Percentiles rank a stretch among this genome's conserved stretches.
Conservation (phyloP, 1,284 basidiomycete genomes). For the Leccinum fuscescens region DNA sequence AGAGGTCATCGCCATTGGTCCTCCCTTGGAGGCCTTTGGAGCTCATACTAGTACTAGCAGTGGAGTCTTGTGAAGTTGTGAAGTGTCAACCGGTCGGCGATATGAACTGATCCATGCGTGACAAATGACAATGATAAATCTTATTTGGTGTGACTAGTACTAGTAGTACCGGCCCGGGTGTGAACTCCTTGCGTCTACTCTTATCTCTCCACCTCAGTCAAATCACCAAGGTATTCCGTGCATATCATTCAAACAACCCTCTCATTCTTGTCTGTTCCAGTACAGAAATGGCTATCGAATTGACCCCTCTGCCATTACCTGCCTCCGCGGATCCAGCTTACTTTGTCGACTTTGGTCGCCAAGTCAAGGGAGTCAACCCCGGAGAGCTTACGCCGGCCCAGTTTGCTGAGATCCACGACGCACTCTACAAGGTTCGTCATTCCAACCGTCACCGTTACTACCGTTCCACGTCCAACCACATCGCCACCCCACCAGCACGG, state of each 20-base stretch:
- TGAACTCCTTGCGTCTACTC: not conserved
- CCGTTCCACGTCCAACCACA: constrained; percentile 13
- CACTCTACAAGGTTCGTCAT: constrained; percentile 60
- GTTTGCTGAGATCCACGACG: constrained; percentile 57
- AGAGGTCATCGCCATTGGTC: constrained; percentile 7
- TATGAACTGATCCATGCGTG: not conserved
- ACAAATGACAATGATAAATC: too few relatives aligned
- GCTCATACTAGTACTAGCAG: not conserved
- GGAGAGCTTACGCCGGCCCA: constrained; percentile 52
- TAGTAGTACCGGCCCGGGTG: not conserved
- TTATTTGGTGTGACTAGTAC: not conserved
- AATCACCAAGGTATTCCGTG: constrained; percentile 1
- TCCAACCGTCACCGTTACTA: constrained; percentile 18
- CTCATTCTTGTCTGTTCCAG: not conserved
- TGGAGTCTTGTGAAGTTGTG: not conserved
- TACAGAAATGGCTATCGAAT: constrained; percentile 51
- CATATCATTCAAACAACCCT: not conserved
- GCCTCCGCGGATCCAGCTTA: constrained; percentile 55
- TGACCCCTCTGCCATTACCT: constrained; percentile 57
- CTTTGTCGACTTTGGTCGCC: constrained; percentile 63
- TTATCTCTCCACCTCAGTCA: not conserved
- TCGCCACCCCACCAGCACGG: constrained; percentile 51
- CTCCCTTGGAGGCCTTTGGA: not conserved
- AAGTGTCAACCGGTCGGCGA: not conserved
- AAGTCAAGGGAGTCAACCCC: constrained; percentile 62